A percentile compares a stretch with the other conserved stretches of the same genome.
Evolutionary conservation across 257 asterid genomes (phyloP).

Genomic region (Plantago major): DNA sequence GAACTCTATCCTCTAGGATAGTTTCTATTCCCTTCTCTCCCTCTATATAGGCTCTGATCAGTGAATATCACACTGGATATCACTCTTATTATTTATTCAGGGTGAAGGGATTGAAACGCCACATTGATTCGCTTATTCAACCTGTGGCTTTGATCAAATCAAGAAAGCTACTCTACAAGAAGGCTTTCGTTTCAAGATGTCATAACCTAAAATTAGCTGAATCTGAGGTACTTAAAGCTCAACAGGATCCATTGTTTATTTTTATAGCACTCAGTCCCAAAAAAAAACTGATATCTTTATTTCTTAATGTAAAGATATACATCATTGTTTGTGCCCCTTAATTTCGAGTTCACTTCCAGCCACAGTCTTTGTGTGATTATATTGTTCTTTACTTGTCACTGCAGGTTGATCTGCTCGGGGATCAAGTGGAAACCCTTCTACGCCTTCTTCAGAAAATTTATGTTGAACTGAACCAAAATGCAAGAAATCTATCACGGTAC

Average conservation of each 20-base stretch:
- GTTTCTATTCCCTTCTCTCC: not conserved
- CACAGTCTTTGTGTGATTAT: not conserved
- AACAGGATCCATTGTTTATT: not conserved
- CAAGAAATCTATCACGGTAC: slow-evolving; percentile 36
- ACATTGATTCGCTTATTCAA: slow-evolving; percentile 30
- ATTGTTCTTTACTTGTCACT: not conserved
- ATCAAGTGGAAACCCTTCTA: slow-evolving; percentile 62
- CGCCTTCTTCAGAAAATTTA: slow-evolving; percentile 51
- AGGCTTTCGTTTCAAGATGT: slow-evolving; percentile 65
- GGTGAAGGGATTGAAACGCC: slow-evolving; percentile 44
- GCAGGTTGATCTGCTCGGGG: slow-evolving; percentile 81
- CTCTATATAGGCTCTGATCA: not conserved
- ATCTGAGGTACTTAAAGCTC: slow-evolving; percentile 46
- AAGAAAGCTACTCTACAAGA: slow-evolving; percentile 48
- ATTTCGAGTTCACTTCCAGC: no score
- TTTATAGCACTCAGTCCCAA: not conserved
- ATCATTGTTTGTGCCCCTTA: no score
- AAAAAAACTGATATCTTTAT: not conserved
- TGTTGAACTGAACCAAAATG: slow-evolving; percentile 36
- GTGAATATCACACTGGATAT: not conserved
- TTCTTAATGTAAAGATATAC: not conserved
- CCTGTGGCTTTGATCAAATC: slow-evolving; percentile 30
- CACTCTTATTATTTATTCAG: slow-evolving; percentile 25
- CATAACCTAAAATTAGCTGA: slow-evolving; percentile 63
- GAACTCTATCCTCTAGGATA: not conserved